Conservation (phyloP, 2,329 filamentous ascomycete genomes). For the Trichoderma sp. region DNA sequence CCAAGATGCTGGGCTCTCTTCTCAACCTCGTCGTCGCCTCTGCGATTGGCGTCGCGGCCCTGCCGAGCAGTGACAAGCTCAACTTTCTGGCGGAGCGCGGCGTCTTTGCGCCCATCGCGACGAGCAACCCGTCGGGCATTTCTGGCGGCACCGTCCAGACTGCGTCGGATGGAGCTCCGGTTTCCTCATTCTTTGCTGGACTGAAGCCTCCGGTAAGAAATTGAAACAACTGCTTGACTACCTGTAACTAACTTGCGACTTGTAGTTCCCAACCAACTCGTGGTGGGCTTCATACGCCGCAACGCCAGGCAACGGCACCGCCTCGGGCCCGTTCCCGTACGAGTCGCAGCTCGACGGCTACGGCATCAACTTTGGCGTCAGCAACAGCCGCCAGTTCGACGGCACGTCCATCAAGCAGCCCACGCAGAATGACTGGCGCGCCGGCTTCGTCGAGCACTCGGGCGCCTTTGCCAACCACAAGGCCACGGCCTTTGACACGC, state of each 20-base stretch:
- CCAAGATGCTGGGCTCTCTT: slow-evolving; percentile 22
- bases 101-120: slow-evolving; percentile 29
- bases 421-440: slow-evolving; percentile 31
- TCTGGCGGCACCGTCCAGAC: slow-evolving; percentile 28
- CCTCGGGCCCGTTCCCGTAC: slow-evolving; percentile 32
- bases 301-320: slow-evolving; percentile 29
- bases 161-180: slow-evolving; percentile 26
- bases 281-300: slow-evolving; percentile 33
- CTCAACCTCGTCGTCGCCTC: slow-evolving; percentile 22
- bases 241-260: background rate
- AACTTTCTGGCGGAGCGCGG: slow-evolving; percentile 21
- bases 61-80: slow-evolving; percentile 20
- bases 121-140: slow-evolving; percentile 27
- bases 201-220: slow-evolving; percentile 31
- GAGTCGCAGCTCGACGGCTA: slow-evolving; percentile 30
- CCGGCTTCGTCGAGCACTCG: slow-evolving; percentile 31
- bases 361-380: slow-evolving; percentile 31
- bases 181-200: slow-evolving; percentile 31
- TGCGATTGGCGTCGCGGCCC: slow-evolving; percentile 18
- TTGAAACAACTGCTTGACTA: background rate
- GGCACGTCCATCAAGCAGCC: slow-evolving; percentile 32
- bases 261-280: slow-evolving; percentile 31
- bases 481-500: slow-evolving; percentile 31
- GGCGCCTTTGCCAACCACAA: slow-evolving; percentile 32
- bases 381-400: slow-evolving; percentile 30